Conservation (phyloP, 2,329 filamentous ascomycete genomes). For the Metarhizium robertsii region DNA sequence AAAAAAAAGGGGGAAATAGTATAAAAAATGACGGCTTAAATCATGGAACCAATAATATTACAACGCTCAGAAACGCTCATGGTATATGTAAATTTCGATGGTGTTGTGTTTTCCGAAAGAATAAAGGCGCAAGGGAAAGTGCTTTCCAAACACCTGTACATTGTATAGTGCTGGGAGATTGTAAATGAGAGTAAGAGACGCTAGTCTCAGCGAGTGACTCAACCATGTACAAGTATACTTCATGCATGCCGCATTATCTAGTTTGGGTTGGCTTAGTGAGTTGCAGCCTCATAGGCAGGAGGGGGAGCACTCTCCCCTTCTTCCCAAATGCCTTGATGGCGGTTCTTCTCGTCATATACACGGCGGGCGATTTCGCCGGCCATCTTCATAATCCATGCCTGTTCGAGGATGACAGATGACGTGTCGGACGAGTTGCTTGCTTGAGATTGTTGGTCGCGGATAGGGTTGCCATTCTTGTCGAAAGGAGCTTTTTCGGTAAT, state of each 20-base stretch:
- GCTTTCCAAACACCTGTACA: not conserved
- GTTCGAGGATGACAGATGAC: slow-evolving; percentile 58
- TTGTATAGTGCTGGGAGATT: slow-evolving; percentile 7
- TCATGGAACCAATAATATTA: not conserved
- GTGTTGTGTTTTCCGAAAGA: slow-evolving; percentile 2
- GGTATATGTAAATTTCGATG: slow-evolving; percentile 1
- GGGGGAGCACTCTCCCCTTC: slow-evolving; percentile 49
- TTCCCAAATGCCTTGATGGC: slow-evolving; percentile 28
- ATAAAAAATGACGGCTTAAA: not conserved
- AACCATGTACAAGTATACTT: not conserved
- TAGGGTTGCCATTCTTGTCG: slow-evolving; percentile 20
- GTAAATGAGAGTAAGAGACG: slow-evolving; percentile 4
- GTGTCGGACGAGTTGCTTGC: slow-evolving; percentile 30
- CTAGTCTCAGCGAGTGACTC: not conserved
- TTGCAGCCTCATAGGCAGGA: slow-evolving; percentile 49
- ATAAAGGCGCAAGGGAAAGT: not conserved
- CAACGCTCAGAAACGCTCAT: not conserved
- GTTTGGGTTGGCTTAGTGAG: slow-evolving; percentile 6
- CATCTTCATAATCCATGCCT: slow-evolving; percentile 89
- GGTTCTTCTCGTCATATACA: slow-evolving; percentile 76
- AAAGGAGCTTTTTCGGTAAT: slow-evolving; percentile 15
- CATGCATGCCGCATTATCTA: not conserved
- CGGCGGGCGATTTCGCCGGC: slow-evolving; percentile 81
- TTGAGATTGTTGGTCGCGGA: slow-evolving; percentile 20
- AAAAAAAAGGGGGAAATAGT: not conserved